phyloP scores from a whole-genome alignment of 371 early-diverging fungal species.

The Choanephora cucurbitarum region DNA sequence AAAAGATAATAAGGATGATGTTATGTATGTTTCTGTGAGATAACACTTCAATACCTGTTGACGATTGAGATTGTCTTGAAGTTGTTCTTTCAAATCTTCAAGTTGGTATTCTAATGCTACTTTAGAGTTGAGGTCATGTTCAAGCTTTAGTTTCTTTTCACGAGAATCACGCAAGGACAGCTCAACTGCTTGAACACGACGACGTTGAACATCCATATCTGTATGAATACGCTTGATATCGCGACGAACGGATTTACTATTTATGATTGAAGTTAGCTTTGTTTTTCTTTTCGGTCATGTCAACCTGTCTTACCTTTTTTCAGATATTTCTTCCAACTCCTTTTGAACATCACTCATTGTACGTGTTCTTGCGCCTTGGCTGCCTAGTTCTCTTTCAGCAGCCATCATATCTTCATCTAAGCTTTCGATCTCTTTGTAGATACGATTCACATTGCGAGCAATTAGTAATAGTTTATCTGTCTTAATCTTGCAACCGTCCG shows the following conservation, averaged over 20 bases:
- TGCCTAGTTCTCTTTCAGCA: slow-evolving; percentile 60
- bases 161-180: slow-evolving; percentile 48
- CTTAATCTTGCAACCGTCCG: slow-evolving; percentile 18
- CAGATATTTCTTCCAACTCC: slow-evolving; percentile 56
- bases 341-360: slow-evolving; percentile 70
- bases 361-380: slow-evolving; percentile 58
- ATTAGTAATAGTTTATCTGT: slow-evolving; percentile 18
- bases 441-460: slow-evolving; percentile 43
- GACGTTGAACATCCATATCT: slow-evolving; percentile 44
- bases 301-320: slow-evolving; percentile 39
- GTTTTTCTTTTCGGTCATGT: too few relatives aligned
- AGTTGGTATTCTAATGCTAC: slow-evolving; percentile 13
- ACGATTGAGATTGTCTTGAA: slow-evolving; percentile 13
- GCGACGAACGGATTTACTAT: slow-evolving; percentile 31
- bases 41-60: slow-evolving; percentile 6
- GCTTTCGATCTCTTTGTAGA: slow-evolving; percentile 38
- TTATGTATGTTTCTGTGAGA: background rate
- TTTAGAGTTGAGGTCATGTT: slow-evolving; percentile 25
- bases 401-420: slow-evolving; percentile 44
- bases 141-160: slow-evolving; percentile 36
- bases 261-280: background rate
- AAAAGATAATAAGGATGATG: background rate
- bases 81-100: slow-evolving; percentile 30
- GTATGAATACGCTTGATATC: slow-evolving; percentile 57
- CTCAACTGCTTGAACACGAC: slow-evolving; percentile 49